Evolutionary conservation across 2,329 filamentous ascomycete genomes (phyloP).

Genomic region (Lanzia echinophila): DNA sequence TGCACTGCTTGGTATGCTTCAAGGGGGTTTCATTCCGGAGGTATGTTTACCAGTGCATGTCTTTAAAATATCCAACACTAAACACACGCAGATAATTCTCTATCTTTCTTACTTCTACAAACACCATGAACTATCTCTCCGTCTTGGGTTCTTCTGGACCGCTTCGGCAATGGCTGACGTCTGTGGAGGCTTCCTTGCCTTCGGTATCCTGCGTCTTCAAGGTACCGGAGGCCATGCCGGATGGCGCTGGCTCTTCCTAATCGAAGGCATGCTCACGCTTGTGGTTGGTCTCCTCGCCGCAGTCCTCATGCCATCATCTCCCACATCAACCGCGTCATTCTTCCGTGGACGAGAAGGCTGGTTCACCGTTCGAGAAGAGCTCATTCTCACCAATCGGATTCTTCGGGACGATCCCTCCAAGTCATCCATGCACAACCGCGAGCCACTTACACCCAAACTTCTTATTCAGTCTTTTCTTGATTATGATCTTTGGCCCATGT

Average conservation of each 20-base stretch:
- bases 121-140: slow-evolving; percentile 21
- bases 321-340: slow-evolving; percentile 38
- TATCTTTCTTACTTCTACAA: slow-evolving; percentile 27
- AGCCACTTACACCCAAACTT: slow-evolving; percentile 38
- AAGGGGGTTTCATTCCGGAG: slow-evolving; percentile 28
- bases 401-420: slow-evolving; percentile 46
- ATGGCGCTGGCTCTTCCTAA: slow-evolving; percentile 36
- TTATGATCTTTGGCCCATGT: slow-evolving; percentile 47
- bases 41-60: slow-evolving; percentile 37
- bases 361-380: slow-evolving; percentile 54
- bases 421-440: slow-evolving; percentile 42
- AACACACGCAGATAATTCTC: slow-evolving; percentile 26
- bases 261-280: slow-evolving; percentile 24
- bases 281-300: slow-evolving; percentile 18
- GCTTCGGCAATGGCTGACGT: slow-evolving; percentile 20
- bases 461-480: slow-evolving; percentile 43
- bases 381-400: slow-evolving; percentile 55
- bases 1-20: slow-evolving; percentile 22
- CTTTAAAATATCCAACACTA: slow-evolving; percentile 32
- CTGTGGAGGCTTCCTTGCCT: slow-evolving; percentile 21
- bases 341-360: slow-evolving; percentile 53
- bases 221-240: slow-evolving; percentile 18
- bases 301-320: slow-evolving; percentile 23
- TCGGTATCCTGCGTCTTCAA: slow-evolving; percentile 22
- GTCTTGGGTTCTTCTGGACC: slow-evolving; percentile 25